These are phyloP conservation scores for Lathyrus tuberosus DNA, from an alignment of 306 rosid species.

Conservation along the genomic window DNA sequence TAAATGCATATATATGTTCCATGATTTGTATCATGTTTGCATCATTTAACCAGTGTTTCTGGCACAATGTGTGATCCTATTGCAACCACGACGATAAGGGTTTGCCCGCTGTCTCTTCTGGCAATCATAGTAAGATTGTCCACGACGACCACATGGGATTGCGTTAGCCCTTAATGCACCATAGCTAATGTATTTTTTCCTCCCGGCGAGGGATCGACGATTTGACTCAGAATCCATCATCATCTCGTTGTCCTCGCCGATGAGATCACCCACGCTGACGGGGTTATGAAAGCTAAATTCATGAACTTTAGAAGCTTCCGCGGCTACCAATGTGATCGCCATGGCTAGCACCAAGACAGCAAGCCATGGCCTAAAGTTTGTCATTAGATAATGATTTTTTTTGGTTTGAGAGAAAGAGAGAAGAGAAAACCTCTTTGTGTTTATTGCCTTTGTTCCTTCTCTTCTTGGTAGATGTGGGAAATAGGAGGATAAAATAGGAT, in stretches of 20 bases:
- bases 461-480: constrained; percentile 41
- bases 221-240: constrained; percentile 42
- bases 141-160: constrained; percentile 49
- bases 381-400: not conserved
- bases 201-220: constrained; percentile 29
- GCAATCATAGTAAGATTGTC: constrained; percentile 58
- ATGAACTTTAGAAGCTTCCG: constrained; percentile 35
- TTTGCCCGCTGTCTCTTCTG: constrained; percentile 39
- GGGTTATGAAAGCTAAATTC: not conserved
- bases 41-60: constrained; percentile 19
- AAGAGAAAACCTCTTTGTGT: not conserved
- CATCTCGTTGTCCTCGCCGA: constrained; percentile 55
- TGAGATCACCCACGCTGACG: constrained; percentile 31
- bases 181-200: constrained; percentile 41
- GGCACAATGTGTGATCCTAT: constrained; percentile 50
- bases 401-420: not conserved
- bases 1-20: not conserved
- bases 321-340: constrained; percentile 36
- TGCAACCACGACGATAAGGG: constrained; percentile 62
- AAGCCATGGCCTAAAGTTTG: constrained; percentile 45
- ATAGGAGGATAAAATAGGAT: constrained; percentile 41
- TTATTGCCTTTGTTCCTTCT: constrained; percentile 23
- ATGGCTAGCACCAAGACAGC: constrained; percentile 38
- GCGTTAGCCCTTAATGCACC: constrained; percentile 39
- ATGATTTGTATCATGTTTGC: not conserved